Evolutionary conservation across 192 early-diverging fungal species (phyloP).

Genomic region (Coemansia sp.): DNA sequence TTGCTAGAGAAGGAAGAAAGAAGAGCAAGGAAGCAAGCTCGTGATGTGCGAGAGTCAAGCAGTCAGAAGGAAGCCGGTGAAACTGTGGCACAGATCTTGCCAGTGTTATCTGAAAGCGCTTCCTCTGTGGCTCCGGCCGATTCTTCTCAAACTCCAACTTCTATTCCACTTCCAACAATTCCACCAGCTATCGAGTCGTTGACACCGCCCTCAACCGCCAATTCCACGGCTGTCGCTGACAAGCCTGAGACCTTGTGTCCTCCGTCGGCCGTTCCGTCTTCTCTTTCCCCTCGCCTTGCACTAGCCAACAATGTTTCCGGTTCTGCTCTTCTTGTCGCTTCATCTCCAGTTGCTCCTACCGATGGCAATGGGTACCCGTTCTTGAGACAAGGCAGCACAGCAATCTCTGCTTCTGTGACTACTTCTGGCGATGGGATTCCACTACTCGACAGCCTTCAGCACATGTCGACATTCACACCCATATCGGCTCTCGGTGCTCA

Average conservation of each 20-base stretch:
- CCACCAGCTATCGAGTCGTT: not conserved
- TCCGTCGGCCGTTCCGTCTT: not conserved
- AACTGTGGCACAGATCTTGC: constrained; percentile 4
- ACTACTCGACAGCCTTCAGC: constrained; percentile 25
- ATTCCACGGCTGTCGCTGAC: not conserved
- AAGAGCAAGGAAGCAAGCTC: constrained; percentile 7
- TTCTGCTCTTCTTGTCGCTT: not conserved
- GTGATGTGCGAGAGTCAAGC: constrained; percentile 6
- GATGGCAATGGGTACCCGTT: not conserved
- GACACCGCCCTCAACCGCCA: not conserved
- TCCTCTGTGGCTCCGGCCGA: not conserved
- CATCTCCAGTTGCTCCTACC: not conserved
- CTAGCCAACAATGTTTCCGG: not conserved
- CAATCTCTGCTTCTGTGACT: not conserved
- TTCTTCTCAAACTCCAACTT: not conserved
- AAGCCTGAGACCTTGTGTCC: not conserved
- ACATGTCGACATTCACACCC: constrained; percentile 14
- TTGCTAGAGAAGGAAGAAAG: constrained; percentile 19
- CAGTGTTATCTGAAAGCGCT: not conserved
- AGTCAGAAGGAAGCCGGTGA: not conserved
- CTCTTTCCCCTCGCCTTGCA: not conserved
- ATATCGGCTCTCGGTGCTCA: constrained; percentile 17
- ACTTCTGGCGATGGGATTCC: constrained; percentile 8
- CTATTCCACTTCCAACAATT: not conserved
- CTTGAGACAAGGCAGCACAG: not conserved